These are phyloP conservation scores for Hymenoscyphus fraxineus DNA, from an alignment of 2,329 filamentous ascomycete species.

Conservation along the genomic window DNA sequence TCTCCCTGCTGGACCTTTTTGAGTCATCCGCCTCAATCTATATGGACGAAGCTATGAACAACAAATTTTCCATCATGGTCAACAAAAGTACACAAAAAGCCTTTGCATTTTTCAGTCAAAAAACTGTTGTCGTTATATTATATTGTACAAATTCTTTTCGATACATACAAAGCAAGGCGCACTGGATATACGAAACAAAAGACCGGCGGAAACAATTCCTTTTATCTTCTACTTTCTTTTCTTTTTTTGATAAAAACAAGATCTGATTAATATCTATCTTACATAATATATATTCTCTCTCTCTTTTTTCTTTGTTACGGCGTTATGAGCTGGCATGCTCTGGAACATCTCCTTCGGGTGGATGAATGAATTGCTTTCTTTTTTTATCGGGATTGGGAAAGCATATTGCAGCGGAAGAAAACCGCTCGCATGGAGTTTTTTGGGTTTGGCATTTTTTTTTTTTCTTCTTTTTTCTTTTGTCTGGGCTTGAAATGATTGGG, in stretches of 20 bases:
- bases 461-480: not conserved
- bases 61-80: constrained; percentile 8
- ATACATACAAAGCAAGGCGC: constrained; percentile 23
- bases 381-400: not conserved
- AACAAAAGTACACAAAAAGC: constrained; percentile 9
- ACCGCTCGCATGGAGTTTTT: constrained; percentile 6
- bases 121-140: constrained; percentile 21
- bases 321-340: constrained; percentile 11
- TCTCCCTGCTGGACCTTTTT: not conserved
- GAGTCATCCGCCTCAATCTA: constrained; percentile 2
- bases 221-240: not conserved
- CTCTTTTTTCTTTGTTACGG: constrained; percentile 12
- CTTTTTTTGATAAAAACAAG: constrained; percentile 5
- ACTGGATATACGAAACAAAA: constrained; percentile 15
- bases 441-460: too few species aligned
- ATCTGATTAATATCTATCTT: constrained; percentile 21
- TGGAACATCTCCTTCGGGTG: not conserved
- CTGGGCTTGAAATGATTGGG: not conserved
- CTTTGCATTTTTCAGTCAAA: constrained; percentile 4
- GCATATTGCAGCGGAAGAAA: constrained; percentile 10
- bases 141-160: constrained; percentile 21
- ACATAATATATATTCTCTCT: constrained; percentile 11
- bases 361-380: constrained; percentile 1
- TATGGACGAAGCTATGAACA: constrained; percentile 2
- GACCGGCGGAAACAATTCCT: constrained; percentile 1